phyloP scores from a whole-genome alignment of 345 rosid genomes.

The Trapa incisa region DNA sequence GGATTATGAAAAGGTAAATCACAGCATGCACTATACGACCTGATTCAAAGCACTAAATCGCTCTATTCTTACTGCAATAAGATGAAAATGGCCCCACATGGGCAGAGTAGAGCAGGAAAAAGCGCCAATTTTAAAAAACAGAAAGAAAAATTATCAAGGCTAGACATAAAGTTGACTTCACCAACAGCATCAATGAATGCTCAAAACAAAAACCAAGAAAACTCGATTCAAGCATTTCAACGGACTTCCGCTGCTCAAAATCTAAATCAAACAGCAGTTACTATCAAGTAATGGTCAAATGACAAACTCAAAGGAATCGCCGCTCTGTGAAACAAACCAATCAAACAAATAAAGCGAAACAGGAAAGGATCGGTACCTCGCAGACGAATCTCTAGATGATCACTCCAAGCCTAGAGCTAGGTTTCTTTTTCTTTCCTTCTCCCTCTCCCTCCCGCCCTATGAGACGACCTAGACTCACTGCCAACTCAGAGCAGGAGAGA shows the following conservation, averaged over 20 bases:
- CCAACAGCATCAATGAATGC: neutral
- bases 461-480: neutral
- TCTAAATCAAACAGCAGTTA: neutral
- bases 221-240: neutral
- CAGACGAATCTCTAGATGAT: neutral
- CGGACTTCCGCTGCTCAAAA: neutral
- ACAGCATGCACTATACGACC: neutral
- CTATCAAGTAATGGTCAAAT: neutral
- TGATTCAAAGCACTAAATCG: neutral
- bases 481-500: neutral
- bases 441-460: neutral
- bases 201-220: neutral
- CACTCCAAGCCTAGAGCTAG: conserved; percentile 10
- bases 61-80: neutral
- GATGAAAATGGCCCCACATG: neutral
- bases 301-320: neutral
- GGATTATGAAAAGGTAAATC: neutral
- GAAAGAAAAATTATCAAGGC: neutral
- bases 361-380: neutral
- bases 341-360: neutral
- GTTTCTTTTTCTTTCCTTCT: conserved; percentile 10
- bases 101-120: neutral
- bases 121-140: neutral
- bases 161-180: neutral
- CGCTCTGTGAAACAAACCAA: neutral